These are phyloP conservation scores for Carex arenaria DNA, from an alignment of 202 grass and related monocot species.

Conservation along the genomic window DNA sequence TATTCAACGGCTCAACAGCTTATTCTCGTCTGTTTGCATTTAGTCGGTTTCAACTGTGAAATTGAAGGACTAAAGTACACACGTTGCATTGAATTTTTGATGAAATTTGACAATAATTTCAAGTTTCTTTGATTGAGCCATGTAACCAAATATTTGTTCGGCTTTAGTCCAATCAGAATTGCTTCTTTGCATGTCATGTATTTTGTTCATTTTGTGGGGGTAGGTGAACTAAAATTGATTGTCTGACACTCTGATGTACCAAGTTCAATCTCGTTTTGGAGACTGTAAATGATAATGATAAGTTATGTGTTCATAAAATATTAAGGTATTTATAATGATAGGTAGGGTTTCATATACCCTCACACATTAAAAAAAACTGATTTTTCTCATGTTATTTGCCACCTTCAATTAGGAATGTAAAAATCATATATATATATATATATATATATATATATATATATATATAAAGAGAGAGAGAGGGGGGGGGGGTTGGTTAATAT, in stretches of 20 bases:
- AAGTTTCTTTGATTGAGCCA: neutral
- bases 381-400: too few relatives aligned
- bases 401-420: too few relatives aligned
- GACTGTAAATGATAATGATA: neutral
- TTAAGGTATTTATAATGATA: too few relatives aligned
- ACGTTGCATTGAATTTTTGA: neutral
- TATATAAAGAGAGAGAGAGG: too few relatives aligned
- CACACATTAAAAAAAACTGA: too few relatives aligned
- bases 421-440: too few relatives aligned
- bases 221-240: constrained; percentile 16
- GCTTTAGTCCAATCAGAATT: neutral
- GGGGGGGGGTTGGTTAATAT: too few relatives aligned
- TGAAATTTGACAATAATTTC: neutral
- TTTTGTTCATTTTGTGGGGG: constrained; percentile 5
- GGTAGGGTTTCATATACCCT: too few relatives aligned
- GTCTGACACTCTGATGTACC: neutral
- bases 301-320: too few relatives aligned
- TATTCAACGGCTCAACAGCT: neutral
- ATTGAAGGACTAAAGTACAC: neutral
- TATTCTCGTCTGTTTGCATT: neutral
- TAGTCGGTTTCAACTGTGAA: constrained; percentile 1
- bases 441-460: too few relatives aligned
- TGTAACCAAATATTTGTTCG: constrained; percentile 13
- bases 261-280: neutral
- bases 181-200: neutral